These are phyloP conservation scores for Euphorbia tirucalli DNA, from an alignment of 345 rosid species.

Conservation along the genomic window DNA sequence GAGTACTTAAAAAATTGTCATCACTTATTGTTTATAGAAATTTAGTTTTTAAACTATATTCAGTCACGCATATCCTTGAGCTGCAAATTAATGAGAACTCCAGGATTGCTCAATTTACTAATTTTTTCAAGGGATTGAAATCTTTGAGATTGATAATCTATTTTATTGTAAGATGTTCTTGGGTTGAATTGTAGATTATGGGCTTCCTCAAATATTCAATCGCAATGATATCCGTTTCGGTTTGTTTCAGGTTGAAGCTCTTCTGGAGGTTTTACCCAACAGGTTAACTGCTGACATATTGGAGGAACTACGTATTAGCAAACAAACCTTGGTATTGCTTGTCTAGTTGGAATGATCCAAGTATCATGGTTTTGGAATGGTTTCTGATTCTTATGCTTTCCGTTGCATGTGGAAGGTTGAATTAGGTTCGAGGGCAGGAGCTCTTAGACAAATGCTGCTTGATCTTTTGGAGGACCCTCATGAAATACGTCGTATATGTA, in stretches of 20 bases:
- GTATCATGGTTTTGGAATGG: background rate
- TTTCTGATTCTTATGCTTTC: conserved; percentile 1
- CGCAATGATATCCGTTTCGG: conserved; percentile 9
- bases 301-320: conserved; percentile 97
- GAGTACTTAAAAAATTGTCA: conserved; percentile 29
- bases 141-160: background rate
- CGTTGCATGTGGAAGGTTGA: conserved; percentile 59
- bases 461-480: conserved; percentile 96
- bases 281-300: conserved; percentile 75
- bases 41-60: background rate
- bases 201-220: background rate
- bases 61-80: background rate
- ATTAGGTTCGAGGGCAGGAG: conserved; percentile 91
- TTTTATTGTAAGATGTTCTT: background rate
- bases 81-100: background rate
- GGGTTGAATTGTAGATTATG: conserved; percentile 9
- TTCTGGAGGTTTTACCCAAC: conserved; percentile 83
- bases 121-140: background rate
- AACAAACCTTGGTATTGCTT: conserved; percentile 74
- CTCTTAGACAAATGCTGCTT: conserved; percentile 90
- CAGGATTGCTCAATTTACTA: background rate
- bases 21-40: background rate
- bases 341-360: background rate
- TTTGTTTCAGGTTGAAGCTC: conserved; percentile 74
- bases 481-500: conserved; percentile 94